Base-by-base conservation (phyloP, 176 grass and related monocot genomes). In the Puccinellia tenuiflora region DNA sequence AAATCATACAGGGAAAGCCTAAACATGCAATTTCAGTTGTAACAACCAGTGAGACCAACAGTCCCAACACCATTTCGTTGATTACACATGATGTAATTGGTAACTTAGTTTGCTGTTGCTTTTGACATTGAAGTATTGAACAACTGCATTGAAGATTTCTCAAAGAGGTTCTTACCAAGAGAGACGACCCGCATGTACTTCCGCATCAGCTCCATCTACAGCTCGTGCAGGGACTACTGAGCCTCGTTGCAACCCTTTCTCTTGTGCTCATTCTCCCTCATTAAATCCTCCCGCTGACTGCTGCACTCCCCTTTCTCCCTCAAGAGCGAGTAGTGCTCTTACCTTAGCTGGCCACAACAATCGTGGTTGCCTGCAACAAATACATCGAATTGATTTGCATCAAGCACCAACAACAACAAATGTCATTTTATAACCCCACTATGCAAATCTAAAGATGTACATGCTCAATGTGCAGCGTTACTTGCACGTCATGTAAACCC, bases 181-280 rank as follows among this genome's bases (percentile, higher is more conserved):
- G 92, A 98, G 29, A 92, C 92, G 42, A 98, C 92, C 79, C 95
- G 92, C 92, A 98, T 93, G 12, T 90, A 95, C 81, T 98, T 98
- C 20, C 87, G 85, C 90, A 98, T 98, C 3, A 98, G 77, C 79
- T 98, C 96, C 90, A 85, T 98, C 83, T 85, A 81, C 57, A 98
- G 80, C 5, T 98, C 86, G 35, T n/a, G n/a, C n/a, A n/a, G n/a
- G n/a, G n/a, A n/a, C n/a, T n/a, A n/a, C n/a, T n/a, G n/a, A n/a
- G n/a, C n/a, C n/a, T n/a, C n/a, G n/a, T n/a, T n/a, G n/a, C n/a
- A n/a, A n/a, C n/a, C n/a, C n/a, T n/a, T n/a, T n/a, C n/a, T n/a
- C n/a, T n/a, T n/a, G n/a, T n/a, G n/a, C n/a, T n/a, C n/a, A n/a
- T 94, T 93, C 79, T 91, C 92, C 66, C 52, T 87, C 79, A 90